phyloP scores from a whole-genome alignment of 805 yeast species.

The Sugiyamaella smithiae region DNA sequence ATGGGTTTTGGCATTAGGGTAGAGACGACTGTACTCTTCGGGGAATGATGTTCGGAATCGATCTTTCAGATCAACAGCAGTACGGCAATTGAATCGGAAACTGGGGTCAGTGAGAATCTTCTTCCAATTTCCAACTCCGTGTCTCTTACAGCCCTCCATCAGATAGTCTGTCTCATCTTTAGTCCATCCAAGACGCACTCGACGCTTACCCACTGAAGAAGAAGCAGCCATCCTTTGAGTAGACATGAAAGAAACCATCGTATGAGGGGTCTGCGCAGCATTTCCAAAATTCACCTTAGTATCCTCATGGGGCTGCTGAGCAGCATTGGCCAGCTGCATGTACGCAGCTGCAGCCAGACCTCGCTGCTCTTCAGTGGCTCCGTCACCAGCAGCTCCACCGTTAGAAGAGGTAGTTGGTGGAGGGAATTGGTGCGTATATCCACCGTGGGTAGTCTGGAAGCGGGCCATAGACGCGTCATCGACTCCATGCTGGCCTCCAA shows the following conservation, averaged over 20 bases:
- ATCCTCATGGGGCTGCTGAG: constrained; percentile 11
- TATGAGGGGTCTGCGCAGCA: constrained; percentile 8
- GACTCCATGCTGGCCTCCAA: constrained; percentile 1
- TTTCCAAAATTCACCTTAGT: background rate
- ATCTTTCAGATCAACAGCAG: constrained; percentile 46
- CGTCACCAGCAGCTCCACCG: constrained; percentile 7
- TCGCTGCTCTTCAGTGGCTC: background rate
- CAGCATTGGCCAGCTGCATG: constrained; percentile 14
- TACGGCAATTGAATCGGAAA: constrained; percentile 41
- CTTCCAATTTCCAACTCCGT: constrained; percentile 48
- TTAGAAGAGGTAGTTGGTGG: background rate
- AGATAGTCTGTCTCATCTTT: constrained; percentile 42
- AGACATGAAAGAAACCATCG: constrained; percentile 13
- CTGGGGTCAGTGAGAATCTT: constrained; percentile 42
- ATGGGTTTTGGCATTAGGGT: constrained; percentile 46
- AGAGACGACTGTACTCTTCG: constrained; percentile 42
- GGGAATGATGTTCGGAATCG: constrained; percentile 46
- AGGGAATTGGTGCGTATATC: constrained; percentile 6
- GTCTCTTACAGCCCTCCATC: constrained; percentile 42
- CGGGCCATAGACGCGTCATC: constrained; percentile 5
- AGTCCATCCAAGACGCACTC: constrained; percentile 42
- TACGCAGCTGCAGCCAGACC: constrained; percentile 10
- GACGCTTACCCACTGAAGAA: constrained; percentile 29
- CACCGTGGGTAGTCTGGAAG: constrained; percentile 8
- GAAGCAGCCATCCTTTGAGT: constrained; percentile 6